Evolutionary conservation across 2,329 filamentous ascomycete species (phyloP).

Genomic region (Penicillium sp.): DNA sequence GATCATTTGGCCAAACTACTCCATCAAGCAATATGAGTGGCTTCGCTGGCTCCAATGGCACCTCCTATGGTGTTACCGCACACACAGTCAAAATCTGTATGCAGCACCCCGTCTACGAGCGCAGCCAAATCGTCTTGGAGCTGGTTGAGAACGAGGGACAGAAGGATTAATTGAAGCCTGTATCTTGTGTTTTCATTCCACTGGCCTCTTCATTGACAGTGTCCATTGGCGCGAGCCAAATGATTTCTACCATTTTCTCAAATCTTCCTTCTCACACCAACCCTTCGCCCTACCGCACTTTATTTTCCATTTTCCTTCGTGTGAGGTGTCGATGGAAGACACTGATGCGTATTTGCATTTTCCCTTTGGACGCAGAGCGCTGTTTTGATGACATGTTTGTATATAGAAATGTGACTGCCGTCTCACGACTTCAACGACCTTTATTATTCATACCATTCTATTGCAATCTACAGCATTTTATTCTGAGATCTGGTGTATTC

Average conservation of each 20-base stretch:
- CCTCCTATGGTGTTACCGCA: slow-evolving; percentile 37
- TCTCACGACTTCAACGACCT: slow-evolving; percentile 20
- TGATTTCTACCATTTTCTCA: neutral
- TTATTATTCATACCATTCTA: neutral
- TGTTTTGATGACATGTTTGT: slow-evolving; percentile 18
- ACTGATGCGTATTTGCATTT: slow-evolving; percentile 1
- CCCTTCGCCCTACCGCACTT: neutral
- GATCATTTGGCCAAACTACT: slow-evolving; percentile 41
- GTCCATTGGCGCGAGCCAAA: neutral
- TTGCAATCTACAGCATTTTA: neutral
- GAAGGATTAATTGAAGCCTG: slow-evolving; percentile 41
- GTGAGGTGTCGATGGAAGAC: neutral
- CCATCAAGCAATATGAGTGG: slow-evolving; percentile 27
- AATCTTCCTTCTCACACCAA: neutral
- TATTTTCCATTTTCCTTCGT: neutral
- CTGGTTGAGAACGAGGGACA: slow-evolving; percentile 88
- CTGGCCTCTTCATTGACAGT: neutral
- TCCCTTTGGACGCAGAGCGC: slow-evolving; percentile 5
- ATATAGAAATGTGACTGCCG: slow-evolving; percentile 22
- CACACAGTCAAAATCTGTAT: slow-evolving; percentile 90
- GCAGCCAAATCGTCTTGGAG: slow-evolving; percentile 84
- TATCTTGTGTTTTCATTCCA: neutral
- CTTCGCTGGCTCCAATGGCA: slow-evolving; percentile 38
- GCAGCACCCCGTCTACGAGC: slow-evolving; percentile 83
- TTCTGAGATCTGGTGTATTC: too few species aligned